Evolutionary conservation across 139 green algal species (phyloP).

Genomic region (Coccomyxa sp.): DNA sequence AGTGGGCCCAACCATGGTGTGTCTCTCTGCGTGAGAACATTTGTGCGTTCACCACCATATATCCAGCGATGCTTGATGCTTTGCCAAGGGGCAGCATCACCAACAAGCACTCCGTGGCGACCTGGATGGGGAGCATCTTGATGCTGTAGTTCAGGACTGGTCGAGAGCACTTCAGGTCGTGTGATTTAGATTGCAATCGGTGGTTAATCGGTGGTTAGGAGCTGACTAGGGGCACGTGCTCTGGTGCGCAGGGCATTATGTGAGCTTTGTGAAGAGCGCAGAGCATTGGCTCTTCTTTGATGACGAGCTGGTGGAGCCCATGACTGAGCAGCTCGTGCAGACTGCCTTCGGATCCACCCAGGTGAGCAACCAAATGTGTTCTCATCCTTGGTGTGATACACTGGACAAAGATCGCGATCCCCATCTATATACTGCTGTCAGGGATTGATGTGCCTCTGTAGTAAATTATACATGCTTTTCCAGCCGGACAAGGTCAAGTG

Average conservation of each 20-base stretch:
- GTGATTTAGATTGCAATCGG: no score
- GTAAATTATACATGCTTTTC: no score
- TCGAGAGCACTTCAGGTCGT: no score
- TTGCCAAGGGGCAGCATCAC: not conserved
- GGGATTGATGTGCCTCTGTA: no score
- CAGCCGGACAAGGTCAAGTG: no score
- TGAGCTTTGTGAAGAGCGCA: slow-evolving; percentile 84
- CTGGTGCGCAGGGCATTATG: slow-evolving; percentile 82
- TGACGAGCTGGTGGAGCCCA: slow-evolving; percentile 79
- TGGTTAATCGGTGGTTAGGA: not conserved
- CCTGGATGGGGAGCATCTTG: not conserved
- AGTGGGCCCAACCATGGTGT: slow-evolving; percentile 87
- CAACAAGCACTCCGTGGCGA: not conserved
- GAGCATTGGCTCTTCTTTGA: slow-evolving; percentile 89
- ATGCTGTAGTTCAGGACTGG: not conserved
- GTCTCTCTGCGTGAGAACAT: not conserved
- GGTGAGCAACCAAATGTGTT: slow-evolving; percentile 3
- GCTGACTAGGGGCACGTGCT: not conserved
- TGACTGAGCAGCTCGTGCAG: slow-evolving; percentile 73
- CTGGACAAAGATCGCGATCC: not conserved
- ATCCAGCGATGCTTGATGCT: not conserved
- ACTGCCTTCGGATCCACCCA: slow-evolving; percentile 84
- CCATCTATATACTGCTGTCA: no score
- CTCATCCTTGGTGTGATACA: not conserved
- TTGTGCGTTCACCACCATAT: not conserved